A percentile compares a stretch with the other conserved stretches of the same genome.
Evolutionary conservation across 345 rosid genomes (phyloP).

Genomic region (Bruguiera gymnorhiza): DNA sequence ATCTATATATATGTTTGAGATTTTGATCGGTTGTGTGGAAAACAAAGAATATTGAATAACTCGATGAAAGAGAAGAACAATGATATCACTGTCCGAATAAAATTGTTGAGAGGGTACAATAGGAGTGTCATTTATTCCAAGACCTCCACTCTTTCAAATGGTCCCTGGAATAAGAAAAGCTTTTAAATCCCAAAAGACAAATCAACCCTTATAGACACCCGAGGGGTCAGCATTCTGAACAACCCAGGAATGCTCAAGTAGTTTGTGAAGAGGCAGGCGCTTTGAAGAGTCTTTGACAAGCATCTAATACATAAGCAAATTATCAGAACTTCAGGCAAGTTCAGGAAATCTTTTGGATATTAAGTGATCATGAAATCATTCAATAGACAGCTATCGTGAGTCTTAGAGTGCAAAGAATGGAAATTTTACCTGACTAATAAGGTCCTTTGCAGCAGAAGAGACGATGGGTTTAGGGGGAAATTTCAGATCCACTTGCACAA

Average conservation of each 20-base stretch:
- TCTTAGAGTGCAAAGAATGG: background rate
- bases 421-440: slow-evolving; percentile 64
- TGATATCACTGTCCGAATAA: no score
- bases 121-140: no score
- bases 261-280: slow-evolving; percentile 82
- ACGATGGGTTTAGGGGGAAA: slow-evolving; percentile 88
- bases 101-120: no score
- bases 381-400: background rate
- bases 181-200: background rate
- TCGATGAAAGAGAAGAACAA: no score
- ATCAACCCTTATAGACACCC: slow-evolving; percentile 64
- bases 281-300: slow-evolving; percentile 81
- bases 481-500: slow-evolving; percentile 93
- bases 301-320: slow-evolving; percentile 47
- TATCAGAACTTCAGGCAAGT: background rate
- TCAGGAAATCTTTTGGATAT: background rate
- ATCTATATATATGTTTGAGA: no score
- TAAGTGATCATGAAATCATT: background rate
- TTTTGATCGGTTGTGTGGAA: no score
- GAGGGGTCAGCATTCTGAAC: slow-evolving; percentile 91
- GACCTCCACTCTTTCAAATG: no score
- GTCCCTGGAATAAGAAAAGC: no score
- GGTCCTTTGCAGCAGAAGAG: slow-evolving; percentile 87
- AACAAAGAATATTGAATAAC: no score
- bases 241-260: slow-evolving; percentile 97